A percentile compares a stretch with the other conserved stretches of the same genome.
Conservation (phyloP, 352 stramenopile species). For the Phytophthora sp. region DNA sequence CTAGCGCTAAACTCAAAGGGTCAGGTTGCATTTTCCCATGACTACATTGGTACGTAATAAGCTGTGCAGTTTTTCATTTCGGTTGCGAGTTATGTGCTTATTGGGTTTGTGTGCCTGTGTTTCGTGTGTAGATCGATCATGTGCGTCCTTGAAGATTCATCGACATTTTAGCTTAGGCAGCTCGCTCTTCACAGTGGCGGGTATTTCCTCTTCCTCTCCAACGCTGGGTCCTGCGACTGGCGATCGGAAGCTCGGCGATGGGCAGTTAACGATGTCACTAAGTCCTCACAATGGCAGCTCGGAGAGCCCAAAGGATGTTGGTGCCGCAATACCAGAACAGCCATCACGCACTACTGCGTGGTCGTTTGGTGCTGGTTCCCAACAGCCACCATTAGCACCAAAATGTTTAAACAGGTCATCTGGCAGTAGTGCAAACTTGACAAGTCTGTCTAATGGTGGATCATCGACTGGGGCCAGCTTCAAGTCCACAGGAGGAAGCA, state of each 20-base stretch:
- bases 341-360: constrained; percentile 27
- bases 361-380: constrained; percentile 34
- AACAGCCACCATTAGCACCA: constrained; percentile 41
- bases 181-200: constrained; percentile 70
- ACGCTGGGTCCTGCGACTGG: constrained; percentile 13
- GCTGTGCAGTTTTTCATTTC: not conserved
- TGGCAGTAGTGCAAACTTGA: constrained; percentile 32
- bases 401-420: constrained; percentile 31
- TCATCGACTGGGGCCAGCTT: constrained; percentile 14
- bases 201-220: constrained; percentile 24
- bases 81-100: not conserved
- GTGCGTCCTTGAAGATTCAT: constrained; percentile 84
- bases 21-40: constrained; percentile 84
- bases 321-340: constrained; percentile 13
- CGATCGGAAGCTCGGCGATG: constrained; percentile 30
- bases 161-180: constrained; percentile 63
- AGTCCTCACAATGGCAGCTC: constrained; percentile 32
- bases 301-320: constrained; percentile 23
- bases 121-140: constrained; percentile 69
- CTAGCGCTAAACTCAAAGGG: constrained; percentile 83
- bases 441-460: constrained; percentile 17
- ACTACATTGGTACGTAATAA: constrained; percentile 81
- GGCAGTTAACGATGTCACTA: constrained; percentile 24
- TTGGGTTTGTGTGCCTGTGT: not conserved
- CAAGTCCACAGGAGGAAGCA: constrained; percentile 28